Percentiles rank a stretch among this genome's conserved stretches.
phyloP scores from a whole-genome alignment of 306 rosid genomes.

The Glycine tomentella region DNA sequence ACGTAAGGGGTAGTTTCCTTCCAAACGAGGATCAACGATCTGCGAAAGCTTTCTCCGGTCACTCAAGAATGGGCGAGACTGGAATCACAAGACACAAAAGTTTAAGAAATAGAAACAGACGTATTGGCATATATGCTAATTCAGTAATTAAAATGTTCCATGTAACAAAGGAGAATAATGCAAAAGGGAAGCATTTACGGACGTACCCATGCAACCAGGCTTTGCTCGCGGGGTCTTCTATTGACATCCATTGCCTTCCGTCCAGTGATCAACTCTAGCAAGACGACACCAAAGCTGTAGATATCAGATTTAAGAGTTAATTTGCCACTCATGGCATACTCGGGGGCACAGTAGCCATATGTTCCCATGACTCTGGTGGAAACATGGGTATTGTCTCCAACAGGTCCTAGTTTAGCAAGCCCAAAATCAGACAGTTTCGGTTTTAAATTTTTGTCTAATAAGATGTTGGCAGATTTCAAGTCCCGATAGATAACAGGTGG shows the following conservation, averaged over 20 bases:
- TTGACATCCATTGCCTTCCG: constrained; percentile 68
- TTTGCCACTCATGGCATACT: constrained; percentile 85
- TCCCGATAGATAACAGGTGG: constrained; percentile 87
- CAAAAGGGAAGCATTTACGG: too few species aligned
- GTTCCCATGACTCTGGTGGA: constrained; percentile 90
- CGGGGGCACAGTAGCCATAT: constrained; percentile 82
- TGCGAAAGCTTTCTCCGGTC: constrained; percentile 62
- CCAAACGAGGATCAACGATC: constrained; percentile 69
- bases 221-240: constrained; percentile 68
- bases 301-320: constrained; percentile 84
- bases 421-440: constrained; percentile 86
- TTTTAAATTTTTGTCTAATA: constrained; percentile 64
- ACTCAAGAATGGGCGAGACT: constrained; percentile 42
- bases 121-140: too few species aligned
- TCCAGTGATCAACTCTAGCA: constrained; percentile 80
- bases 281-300: constrained; percentile 81
- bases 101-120: background rate
- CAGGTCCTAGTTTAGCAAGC: constrained; percentile 80
- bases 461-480: constrained; percentile 81
- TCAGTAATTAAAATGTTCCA: too few species aligned
- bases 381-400: constrained; percentile 82
- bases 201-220: constrained; percentile 67
- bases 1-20: constrained; percentile 73
- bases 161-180: too few species aligned
- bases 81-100: constrained; percentile 2